Evolutionary conservation across 257 asterid genomes (phyloP).

Genomic region (Lithospermum erythrorhizon): DNA sequence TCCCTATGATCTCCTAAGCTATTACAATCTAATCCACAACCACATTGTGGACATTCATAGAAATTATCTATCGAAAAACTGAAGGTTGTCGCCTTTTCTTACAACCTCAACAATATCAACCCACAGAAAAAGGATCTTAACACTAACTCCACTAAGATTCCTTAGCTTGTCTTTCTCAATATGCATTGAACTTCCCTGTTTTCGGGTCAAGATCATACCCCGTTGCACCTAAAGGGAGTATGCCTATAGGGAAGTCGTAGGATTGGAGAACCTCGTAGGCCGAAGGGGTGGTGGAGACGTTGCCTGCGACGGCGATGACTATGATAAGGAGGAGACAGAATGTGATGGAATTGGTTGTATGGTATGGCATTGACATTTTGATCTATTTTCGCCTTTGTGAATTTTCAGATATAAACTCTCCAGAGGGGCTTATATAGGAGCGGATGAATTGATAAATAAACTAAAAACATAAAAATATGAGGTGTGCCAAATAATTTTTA

Average conservation of each 20-base stretch:
- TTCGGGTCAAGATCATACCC: constrained; percentile 50
- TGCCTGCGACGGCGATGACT: constrained; percentile 21
- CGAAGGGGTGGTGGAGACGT: constrained; percentile 22
- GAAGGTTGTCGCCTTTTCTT: constrained; percentile 39
- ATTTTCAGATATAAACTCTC: too few species aligned
- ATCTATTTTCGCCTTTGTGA: too few species aligned
- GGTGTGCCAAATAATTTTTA: too few species aligned
- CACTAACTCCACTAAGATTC: constrained; percentile 48
- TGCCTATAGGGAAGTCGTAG: constrained; percentile 52
- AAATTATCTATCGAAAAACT: constrained; percentile 49
- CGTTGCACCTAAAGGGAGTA: constrained; percentile 60
- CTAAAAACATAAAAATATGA: too few species aligned
- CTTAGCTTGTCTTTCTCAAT: constrained; percentile 39
- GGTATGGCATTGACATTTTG: constrained; percentile 13
- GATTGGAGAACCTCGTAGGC: constrained; percentile 51
- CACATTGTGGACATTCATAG: constrained; percentile 56
- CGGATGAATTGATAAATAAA: too few species aligned
- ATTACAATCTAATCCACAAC: constrained; percentile 70
- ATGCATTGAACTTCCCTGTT: constrained; percentile 53
- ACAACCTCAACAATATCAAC: constrained; percentile 59
- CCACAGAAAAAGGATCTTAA: constrained; percentile 62
- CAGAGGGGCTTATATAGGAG: too few species aligned
- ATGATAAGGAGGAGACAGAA: constrained; percentile 20
- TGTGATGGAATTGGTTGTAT: constrained; percentile 10
- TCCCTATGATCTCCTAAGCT: constrained; percentile 4